phyloP scores from a whole-genome alignment of 768 basidiomycete genomes.

The Boletus vinaceobasis region DNA sequence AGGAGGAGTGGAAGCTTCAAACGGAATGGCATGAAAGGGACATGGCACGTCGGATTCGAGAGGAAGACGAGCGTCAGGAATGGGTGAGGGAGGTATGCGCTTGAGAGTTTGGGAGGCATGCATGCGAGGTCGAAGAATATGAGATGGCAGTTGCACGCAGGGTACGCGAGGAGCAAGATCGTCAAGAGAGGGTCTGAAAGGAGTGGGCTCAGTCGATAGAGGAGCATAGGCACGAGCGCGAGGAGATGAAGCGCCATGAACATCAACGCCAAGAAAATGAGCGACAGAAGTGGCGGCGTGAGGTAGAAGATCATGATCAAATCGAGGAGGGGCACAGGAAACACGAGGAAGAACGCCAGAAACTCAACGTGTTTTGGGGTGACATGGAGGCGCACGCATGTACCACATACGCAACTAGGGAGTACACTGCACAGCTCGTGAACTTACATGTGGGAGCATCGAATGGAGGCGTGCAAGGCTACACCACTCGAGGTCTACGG shows the following conservation, averaged over 20 bases:
- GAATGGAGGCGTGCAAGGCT: conserved; percentile 25
- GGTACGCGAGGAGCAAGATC: conserved; percentile 12
- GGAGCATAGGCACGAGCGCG: conserved; percentile 2
- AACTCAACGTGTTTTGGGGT: conserved; percentile 26
- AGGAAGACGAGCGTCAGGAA: too few species aligned
- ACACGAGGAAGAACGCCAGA: conserved; percentile 27
- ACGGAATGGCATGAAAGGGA: too few species aligned
- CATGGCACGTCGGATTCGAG: too few species aligned
- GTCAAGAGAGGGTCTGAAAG: background rate
- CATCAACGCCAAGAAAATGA: background rate
- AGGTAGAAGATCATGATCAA: conserved; percentile 18
- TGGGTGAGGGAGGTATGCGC: too few species aligned
- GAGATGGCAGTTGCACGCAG: background rate
- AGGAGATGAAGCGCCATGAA: conserved; percentile 14
- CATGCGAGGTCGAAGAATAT: background rate
- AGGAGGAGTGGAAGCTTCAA: conserved; percentile 11
- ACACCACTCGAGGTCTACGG: conserved; percentile 26
- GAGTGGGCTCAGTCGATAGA: conserved; percentile 7
- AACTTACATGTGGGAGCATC: conserved; percentile 26
- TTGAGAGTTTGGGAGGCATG: conserved; percentile 1
- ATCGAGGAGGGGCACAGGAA: conserved; percentile 11
- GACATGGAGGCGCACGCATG: conserved; percentile 18
- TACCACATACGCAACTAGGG: conserved; percentile 24
- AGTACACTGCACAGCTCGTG: conserved; percentile 28
- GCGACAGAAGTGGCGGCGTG: conserved; percentile 16